A percentile compares a stretch with the other conserved stretches of the same genome.
These are phyloP conservation scores for Pythium dissimile DNA, from an alignment of 352 stramenopile genomes.

Conservation along the genomic window DNA sequence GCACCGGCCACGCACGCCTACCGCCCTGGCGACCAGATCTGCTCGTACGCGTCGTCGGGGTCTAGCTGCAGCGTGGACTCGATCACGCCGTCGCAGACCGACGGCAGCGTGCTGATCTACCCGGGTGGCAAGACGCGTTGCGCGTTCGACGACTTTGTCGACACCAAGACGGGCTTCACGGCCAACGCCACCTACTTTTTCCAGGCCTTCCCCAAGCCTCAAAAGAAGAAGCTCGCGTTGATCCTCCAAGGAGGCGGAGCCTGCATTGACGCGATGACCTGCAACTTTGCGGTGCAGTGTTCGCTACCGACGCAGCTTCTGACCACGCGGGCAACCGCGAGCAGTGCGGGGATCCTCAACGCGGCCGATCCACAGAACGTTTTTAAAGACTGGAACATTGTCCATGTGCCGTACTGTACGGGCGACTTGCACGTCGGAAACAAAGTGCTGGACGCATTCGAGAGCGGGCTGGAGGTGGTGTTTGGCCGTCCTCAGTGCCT, in stretches of 20 bases:
- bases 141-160: slow-evolving; percentile 38
- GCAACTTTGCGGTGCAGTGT: slow-evolving; percentile 64
- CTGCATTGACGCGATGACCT: slow-evolving; percentile 60
- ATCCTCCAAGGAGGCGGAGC: slow-evolving; percentile 64
- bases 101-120: slow-evolving; percentile 42
- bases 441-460: slow-evolving; percentile 20
- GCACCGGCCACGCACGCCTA: not conserved
- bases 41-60: not conserved
- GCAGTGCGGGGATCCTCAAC: slow-evolving; percentile 46
- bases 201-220: slow-evolving; percentile 36
- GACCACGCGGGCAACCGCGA: slow-evolving; percentile 28
- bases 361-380: slow-evolving; percentile 46
- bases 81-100: slow-evolving; percentile 21
- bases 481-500: slow-evolving; percentile 39
- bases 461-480: slow-evolving; percentile 34
- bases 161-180: slow-evolving; percentile 26
- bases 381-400: slow-evolving; percentile 71
- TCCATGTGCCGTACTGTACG: slow-evolving; percentile 66
- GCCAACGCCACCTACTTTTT: slow-evolving; percentile 64
- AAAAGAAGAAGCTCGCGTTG: slow-evolving; percentile 47
- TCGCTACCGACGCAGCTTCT: slow-evolving; percentile 35
- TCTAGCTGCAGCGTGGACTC: not conserved
- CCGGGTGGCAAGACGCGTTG: slow-evolving; percentile 44
- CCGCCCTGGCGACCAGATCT: slow-evolving; percentile 17
- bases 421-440: slow-evolving; percentile 60